phyloP scores from a whole-genome alignment of 768 basidiomycete species.

The Termitomyces heimii region DNA sequence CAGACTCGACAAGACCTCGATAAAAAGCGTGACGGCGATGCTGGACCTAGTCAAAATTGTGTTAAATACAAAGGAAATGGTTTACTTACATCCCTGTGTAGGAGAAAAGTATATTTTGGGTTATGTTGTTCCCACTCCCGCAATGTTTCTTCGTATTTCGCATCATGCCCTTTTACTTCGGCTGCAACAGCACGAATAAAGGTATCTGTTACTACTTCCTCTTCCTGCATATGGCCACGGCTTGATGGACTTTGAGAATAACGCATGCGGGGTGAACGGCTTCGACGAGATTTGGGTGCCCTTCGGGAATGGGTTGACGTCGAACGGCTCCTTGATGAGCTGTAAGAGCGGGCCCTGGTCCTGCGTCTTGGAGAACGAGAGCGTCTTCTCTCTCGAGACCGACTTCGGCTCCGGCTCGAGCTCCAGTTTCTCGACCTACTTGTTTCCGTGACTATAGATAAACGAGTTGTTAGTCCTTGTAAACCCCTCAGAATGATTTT shows the following conservation, averaged over 20 bases:
- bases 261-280: constrained; percentile 42
- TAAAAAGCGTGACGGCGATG: constrained; percentile 71
- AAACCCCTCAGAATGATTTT: background rate
- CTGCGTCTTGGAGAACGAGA: constrained; percentile 33
- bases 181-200: constrained; percentile 86
- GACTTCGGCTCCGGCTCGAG: constrained; percentile 29
- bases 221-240: constrained; percentile 44
- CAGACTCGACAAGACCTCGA: constrained; percentile 58
- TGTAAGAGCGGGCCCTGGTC: constrained; percentile 40
- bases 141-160: constrained; percentile 68
- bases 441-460: constrained; percentile 12
- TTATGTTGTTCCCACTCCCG: constrained; percentile 75
- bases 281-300: constrained; percentile 29
- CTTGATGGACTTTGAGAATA: constrained; percentile 47
- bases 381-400: constrained; percentile 32
- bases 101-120: constrained; percentile 76
- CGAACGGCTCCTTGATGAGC: constrained; percentile 42
- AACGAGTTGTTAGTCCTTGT: background rate
- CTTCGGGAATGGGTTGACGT: constrained; percentile 31
- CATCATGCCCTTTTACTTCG: constrained; percentile 78
- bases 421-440: constrained; percentile 9
- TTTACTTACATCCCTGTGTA: constrained; percentile 44
- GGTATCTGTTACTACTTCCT: constrained; percentile 68
- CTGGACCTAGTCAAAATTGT: constrained; percentile 27
- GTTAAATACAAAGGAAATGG: background rate